Evolutionary conservation across 495 filamentous ascomycete genomes (phyloP).

Genomic region (Penicillium robsamsonii): DNA sequence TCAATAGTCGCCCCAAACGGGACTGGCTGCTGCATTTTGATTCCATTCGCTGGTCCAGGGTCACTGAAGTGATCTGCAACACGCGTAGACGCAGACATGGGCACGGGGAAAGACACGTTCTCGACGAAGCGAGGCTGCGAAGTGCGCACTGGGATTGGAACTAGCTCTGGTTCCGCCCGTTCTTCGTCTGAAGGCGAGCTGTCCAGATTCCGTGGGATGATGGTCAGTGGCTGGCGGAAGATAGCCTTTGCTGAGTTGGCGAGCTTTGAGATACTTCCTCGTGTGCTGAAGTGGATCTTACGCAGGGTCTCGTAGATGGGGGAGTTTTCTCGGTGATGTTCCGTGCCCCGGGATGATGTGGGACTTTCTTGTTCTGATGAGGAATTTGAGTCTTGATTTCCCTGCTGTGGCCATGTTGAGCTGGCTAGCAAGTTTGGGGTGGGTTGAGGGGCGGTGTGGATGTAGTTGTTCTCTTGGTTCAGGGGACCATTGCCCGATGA

Average conservation of each 20-base stretch:
- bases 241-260: slow-evolving; percentile 5
- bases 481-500: not conserved
- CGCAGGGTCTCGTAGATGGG: slow-evolving; percentile 11
- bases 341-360: not conserved
- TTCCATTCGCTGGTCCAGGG: not conserved
- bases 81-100: slow-evolving; percentile 1
- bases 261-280: slow-evolving; percentile 2
- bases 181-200: not conserved
- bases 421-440: not conserved
- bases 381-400: not conserved
- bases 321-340: not conserved
- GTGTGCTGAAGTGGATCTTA: not conserved
- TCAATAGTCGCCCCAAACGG: not conserved
- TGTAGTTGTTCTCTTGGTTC: not conserved
- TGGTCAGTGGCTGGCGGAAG: not conserved
- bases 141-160: not conserved
- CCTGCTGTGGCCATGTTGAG: not conserved
- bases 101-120: not conserved
- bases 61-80: slow-evolving; percentile 6
- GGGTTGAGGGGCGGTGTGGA: not conserved
- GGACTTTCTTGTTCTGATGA: not conserved
- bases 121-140: not conserved
- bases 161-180: not conserved
- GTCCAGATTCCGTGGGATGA: not conserved
- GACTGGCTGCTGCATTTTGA: not conserved